Base-by-base conservation (phyloP, 2,329 filamentous ascomycete species). In the Penicillium sp. region DNA sequence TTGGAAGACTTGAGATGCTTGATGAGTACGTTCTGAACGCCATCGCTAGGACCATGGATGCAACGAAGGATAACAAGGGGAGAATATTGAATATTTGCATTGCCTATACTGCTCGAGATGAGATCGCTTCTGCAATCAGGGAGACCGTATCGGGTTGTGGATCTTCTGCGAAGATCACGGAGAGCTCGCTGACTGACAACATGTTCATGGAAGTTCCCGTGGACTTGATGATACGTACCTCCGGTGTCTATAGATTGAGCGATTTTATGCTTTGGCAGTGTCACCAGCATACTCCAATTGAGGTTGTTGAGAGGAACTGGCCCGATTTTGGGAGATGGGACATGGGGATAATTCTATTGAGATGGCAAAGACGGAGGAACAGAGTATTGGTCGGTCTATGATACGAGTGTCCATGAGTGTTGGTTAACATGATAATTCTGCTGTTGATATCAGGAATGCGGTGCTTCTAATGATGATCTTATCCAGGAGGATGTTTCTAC, bases 251-350 rank as follows among this genome's bases (percentile, higher is more conserved):
- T 10, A 27, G 38, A 7, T 43, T 43, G 27, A 43, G 47, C 27
- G 47, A 43, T 14, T 49, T 43, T 9, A 49, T 49, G 47, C 47
- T 49, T 4, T 49, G 47, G 47, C 39, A 49, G 24, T 49, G 47
- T n/a, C 47, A 43, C 2, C 39, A 50, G 43, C 6, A 31, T 31
- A 45, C 48, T 14, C 29, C 22, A n/a, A 45, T 50, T 3, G 48
- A 45, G 41, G 32, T 45, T 22, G 48, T 50, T 14, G 48, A 14
- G 7, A 43, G 31, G 22, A 50, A 45, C 8, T 50, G 41, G 48
- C 41, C 41, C 5, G 22, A 45, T 24, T 39, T 45, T 39, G 32
- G 42, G 10, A 39, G 22, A 16, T 40, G 22, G 22, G 48, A 40
- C n/a, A 50, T 45, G 36, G 16, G 24, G 21, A 14, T 36, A 5